Evolutionary conservation across 352 stramenopile genomes (phyloP), one percentile per base, ranked within the genome.

Genomic region (Pilasporangium apinafurcum): DNA sequence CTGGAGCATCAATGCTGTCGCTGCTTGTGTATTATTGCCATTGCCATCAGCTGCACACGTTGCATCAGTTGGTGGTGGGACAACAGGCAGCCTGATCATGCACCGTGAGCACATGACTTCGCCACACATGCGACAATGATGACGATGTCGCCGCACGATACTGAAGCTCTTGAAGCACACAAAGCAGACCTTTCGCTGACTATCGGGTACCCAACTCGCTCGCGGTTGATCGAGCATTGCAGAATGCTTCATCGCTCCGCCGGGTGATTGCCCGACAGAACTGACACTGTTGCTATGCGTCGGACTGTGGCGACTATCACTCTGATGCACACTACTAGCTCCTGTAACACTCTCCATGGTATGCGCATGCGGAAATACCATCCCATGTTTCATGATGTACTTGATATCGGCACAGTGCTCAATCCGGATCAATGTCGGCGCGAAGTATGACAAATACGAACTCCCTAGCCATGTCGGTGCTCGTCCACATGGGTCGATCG

Each of bases 81-180:
- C 62, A 14, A 89, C 55, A 29, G 73, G 70, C 48, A 89, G 53
- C n/a, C 61, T 65, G 49, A 81, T 65, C 63, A 85, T 77, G 37
- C 76, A 88, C 14, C 61, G 61, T 14, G 63, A 70, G 40, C 75
- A 87, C 52, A 87, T 80, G 38, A 86, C 75, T 43, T 87, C 72
- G 13, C 75, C 78, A 17, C 78, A 90, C 72, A 86, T 83, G 14
- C 78, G 78, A 35, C 78, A 88, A 49, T 86, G 72, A 42, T 90
- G 78, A 2, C 78, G 75, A 18, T 80, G 71, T 24, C 68, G 61
- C 24, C 74, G 68, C 25, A 86, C 50, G 35, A 83, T 62, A 1
- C 69, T 56, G 33, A 88, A 84, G 41, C 66, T 83, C 54, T 84
- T 86, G 42, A 84, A 72, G 35, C 76, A 88, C 40, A 79, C 68